Evolutionary conservation across 2,329 filamentous ascomycete genomes (phyloP).

Genomic region (Nothophaeocryptopus gaeumannii): DNA sequence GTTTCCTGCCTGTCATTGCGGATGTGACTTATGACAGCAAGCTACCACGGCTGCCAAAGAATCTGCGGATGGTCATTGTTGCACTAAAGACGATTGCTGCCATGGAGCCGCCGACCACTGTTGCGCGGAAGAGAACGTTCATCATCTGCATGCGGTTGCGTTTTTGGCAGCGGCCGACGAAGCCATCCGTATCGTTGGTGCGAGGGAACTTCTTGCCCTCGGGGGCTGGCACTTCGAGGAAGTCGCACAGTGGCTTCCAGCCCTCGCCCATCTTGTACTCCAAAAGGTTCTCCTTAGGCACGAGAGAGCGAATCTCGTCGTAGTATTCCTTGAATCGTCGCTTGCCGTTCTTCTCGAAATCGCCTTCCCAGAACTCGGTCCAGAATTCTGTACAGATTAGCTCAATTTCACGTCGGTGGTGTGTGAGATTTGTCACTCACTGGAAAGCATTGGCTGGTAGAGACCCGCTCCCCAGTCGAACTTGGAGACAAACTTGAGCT

Average conservation of each 20-base stretch:
- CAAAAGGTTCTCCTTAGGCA: constrained; percentile 51
- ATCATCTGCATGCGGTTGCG: constrained; percentile 57
- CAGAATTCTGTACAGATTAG: constrained; percentile 54
- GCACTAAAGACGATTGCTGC: constrained; percentile 42
- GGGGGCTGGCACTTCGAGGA: constrained; percentile 52
- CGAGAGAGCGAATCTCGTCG: constrained; percentile 48
- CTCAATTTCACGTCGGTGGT: neutral
- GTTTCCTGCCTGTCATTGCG: too few species aligned
- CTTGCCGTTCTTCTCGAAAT: constrained; percentile 65
- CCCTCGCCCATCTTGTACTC: constrained; percentile 55
- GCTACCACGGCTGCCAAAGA: constrained; percentile 29
- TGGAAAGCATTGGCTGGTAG: constrained; percentile 68
- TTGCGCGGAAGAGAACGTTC: constrained; percentile 52
- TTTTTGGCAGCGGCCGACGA: constrained; percentile 53
- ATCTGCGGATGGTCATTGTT: constrained; percentile 35
- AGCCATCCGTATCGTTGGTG: constrained; percentile 54
- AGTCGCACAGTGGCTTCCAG: constrained; percentile 55
- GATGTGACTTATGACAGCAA: constrained; percentile 12
- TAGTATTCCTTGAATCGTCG: constrained; percentile 59
- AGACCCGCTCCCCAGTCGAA: constrained; percentile 63
- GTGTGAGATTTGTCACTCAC: constrained; percentile 23
- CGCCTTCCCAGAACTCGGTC: constrained; percentile 64
- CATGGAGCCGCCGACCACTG: constrained; percentile 50
- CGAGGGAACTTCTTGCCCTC: constrained; percentile 50
- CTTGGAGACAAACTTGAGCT: constrained; percentile 55